phyloP scores from a whole-genome alignment of 257 asterid species.

The Forsythia viridissima region DNA sequence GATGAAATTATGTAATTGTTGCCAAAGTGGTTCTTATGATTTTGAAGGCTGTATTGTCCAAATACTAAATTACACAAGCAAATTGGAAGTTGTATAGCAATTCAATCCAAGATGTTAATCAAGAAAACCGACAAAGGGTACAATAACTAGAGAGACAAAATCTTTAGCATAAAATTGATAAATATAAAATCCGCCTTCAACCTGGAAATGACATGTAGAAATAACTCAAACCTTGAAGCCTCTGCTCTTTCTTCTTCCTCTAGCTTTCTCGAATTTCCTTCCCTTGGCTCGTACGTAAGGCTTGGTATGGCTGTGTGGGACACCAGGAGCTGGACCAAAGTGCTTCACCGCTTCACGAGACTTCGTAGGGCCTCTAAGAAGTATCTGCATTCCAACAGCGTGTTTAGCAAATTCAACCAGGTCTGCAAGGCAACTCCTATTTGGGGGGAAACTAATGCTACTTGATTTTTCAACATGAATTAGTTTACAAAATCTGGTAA shows the following conservation, averaged over 20 bases:
- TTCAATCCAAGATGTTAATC: not conserved
- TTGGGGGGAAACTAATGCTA: not conserved
- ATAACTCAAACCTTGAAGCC: slow-evolving; percentile 37
- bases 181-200: slow-evolving; percentile 4
- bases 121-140: slow-evolving; percentile 9
- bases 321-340: slow-evolving; percentile 47
- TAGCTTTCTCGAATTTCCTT: slow-evolving; percentile 37
- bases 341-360: slow-evolving; percentile 44
- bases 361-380: slow-evolving; percentile 40
- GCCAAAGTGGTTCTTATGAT: no score
- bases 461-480: not conserved
- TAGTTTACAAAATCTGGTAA: not conserved
- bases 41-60: not conserved
- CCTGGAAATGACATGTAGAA: not conserved
- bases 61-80: not conserved
- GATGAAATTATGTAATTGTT: no score
- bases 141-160: slow-evolving; percentile 17
- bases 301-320: slow-evolving; percentile 42
- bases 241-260: slow-evolving; percentile 40
- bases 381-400: slow-evolving; percentile 21
- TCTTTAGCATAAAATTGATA: not conserved
- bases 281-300: slow-evolving; percentile 43
- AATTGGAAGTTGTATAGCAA: not conserved
- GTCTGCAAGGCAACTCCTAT: not conserved
- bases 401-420: not conserved